Base-by-base conservation (phyloP, 768 basidiomycete genomes). In the Jaapia argillacea region DNA sequence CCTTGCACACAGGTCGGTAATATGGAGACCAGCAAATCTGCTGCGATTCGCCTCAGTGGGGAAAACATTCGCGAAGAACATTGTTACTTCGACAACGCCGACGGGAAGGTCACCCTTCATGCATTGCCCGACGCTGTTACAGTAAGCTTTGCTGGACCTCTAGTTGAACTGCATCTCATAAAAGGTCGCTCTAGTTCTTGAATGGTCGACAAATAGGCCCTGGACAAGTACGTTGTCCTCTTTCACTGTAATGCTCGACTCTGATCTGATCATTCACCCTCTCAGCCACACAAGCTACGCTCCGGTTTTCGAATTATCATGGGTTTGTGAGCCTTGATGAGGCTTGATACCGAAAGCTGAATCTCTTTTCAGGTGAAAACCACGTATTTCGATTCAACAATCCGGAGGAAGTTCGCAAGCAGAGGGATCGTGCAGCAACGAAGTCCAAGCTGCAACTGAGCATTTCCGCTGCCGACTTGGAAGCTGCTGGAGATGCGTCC, bases 361-460 rank as follows among this genome's bases (percentile, higher is more conserved):
- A n/a, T n/a, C n/a, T n/a, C n/a, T n/a, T n/a, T n/a, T n/a, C 47
- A 89, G 88, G 94, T 43, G 93, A 97, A 52, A 82, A 91, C 50
- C 96, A 99, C 65, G 92, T 98, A 44, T 99, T 99, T 63, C 79
- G 96, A 14, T 98, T 96, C 64, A 98, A 88, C 56, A 86, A 94
- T 55, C 91, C 91, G 1, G 89, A 92, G 60, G 89, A 91, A 62
- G 91, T 93, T 48, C 86, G 91, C 50, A 91, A 88, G 57, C 85
- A 79, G 54, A 79, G 91, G 35, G 85, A 93, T 61, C 80, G 87
- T 33, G 84, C 82, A 2, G 81, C 77, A 6, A 71, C 75, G 42
- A 81, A 74, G 57, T 85, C 85, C 18, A 81, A 72, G 58, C 59
- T 85, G 56, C 77, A 79, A 44, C 63, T 77, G 51, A 81, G 75